Evolutionary conservation across 768 basidiomycete species (phyloP), one percentile per base, ranked within the genome.

Genomic region (Termitomyces sp.): DNA sequence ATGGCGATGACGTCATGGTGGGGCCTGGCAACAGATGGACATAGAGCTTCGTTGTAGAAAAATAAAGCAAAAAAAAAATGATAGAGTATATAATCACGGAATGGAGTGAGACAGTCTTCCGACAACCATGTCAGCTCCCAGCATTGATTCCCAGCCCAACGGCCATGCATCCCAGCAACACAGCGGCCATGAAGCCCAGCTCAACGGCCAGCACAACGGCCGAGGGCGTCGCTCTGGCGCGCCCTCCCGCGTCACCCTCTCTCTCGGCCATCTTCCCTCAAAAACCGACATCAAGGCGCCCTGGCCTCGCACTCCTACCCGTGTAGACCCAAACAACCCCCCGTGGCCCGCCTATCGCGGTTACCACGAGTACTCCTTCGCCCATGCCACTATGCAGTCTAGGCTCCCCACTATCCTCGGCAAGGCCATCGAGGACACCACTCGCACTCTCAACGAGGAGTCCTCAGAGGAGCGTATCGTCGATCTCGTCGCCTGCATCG

Each of bases 321-420:
- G 85, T 63, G 87, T 90, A 45, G 86, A 91, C 68, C 88, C 88
- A 33, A 90, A 91, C 68, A 89, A 91, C 73, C 89, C 89, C 10
- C 89, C 89, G 17, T 91, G 81, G 81, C 89, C 89, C 37, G 89
- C 89, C 0, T 91, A 82, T 70, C 85, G 89, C 43, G 87, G 88
- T 4, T 89, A 91, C 67, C 83, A 86, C 68, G 85, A 90, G 64
- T 90, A 86, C 67, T 91, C 86, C 0, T 91, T 91, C 66, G 87
- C 87, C 40, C 84, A 95, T 72, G 95, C 93, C 33, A 96, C 94
- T 3, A 97, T 97, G 94, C 91, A 92, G 59, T 86, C 89, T n/a
- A 87, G 95, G 47, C 83, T 97, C 26, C 95, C 95, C 2, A 96
- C 95, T 41, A 98, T 98, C 61, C 78, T 97, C 48, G 92, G 93